phyloP scores from a whole-genome alignment of 257 asterid species.

The Fraxinus excelsior region DNA sequence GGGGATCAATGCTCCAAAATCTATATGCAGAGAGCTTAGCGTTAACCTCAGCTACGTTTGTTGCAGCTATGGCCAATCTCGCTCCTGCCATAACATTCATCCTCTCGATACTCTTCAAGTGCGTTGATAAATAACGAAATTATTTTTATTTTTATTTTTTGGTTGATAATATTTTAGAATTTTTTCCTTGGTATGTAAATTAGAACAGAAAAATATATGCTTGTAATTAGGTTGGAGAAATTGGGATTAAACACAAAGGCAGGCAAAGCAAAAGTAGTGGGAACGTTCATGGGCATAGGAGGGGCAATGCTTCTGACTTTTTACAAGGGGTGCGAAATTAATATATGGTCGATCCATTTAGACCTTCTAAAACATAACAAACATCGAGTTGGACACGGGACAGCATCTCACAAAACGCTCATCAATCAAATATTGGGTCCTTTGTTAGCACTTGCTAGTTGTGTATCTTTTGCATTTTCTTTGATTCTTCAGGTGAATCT shows the following conservation, averaged over 20 bases:
- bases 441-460: constrained; percentile 40
- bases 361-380: constrained; percentile 20
- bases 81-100: constrained; percentile 63
- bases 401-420: constrained; percentile 24
- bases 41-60: constrained; percentile 57
- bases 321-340: constrained; percentile 52
- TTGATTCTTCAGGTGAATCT: constrained; percentile 61
- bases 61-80: constrained; percentile 56
- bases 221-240: constrained; percentile 58
- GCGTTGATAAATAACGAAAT: background rate
- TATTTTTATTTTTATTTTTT: background rate
- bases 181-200: background rate
- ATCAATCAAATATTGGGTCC: constrained; percentile 46
- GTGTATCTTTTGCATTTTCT: constrained; percentile 39
- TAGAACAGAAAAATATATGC: background rate
- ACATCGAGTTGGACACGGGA: constrained; percentile 35
- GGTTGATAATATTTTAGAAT: background rate
- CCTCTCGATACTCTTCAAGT: constrained; percentile 51
- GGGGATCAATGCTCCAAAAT: constrained; percentile 68
- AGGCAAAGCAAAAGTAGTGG: constrained; percentile 63
- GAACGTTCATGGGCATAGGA: constrained; percentile 57
- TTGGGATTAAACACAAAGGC: constrained; percentile 46
- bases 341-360: constrained; percentile 40
- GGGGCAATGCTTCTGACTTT: constrained; percentile 84
- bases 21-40: constrained; percentile 52